phyloP scores from a whole-genome alignment of 129 eudicot genomes.

The Lonicera japonica region DNA sequence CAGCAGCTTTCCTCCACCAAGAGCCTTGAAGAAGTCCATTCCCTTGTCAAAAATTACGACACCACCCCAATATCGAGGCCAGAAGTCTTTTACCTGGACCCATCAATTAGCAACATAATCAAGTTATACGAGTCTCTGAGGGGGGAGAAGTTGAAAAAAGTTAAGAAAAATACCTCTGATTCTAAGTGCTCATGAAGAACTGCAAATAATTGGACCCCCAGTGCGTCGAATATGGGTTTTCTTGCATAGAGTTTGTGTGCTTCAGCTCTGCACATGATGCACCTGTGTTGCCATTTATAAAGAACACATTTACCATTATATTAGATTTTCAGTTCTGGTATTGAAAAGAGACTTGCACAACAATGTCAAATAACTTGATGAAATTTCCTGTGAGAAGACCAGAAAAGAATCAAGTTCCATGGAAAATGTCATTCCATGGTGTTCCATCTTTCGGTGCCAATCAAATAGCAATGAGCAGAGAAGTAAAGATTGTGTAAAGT shows the following conservation, averaged over 20 bases:
- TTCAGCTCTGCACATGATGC: slow-evolving; percentile 94
- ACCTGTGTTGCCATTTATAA: slow-evolving; percentile 36
- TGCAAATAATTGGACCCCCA: slow-evolving; percentile 59
- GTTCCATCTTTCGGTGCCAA: too few relatives aligned
- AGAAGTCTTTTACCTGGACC: slow-evolving; percentile 66
- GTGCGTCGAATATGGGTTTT: slow-evolving; percentile 77
- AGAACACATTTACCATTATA: too few relatives aligned
- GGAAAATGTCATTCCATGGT: too few relatives aligned
- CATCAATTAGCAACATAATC: slow-evolving; percentile 5
- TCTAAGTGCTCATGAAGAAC: slow-evolving; percentile 72
- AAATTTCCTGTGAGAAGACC: too few relatives aligned
- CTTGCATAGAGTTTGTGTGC: slow-evolving; percentile 82
- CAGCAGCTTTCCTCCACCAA: slow-evolving; percentile 76
- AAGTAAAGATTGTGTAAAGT: too few relatives aligned
- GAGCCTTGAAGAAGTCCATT: slow-evolving; percentile 67
- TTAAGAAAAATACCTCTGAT: slow-evolving; percentile 74
- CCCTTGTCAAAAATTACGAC: slow-evolving; percentile 60
- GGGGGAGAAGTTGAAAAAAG: slow-evolving; percentile 1
- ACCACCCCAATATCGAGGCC: slow-evolving; percentile 95
- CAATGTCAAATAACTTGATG: too few relatives aligned
- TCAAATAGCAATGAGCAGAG: too few relatives aligned
- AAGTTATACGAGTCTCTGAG: slow-evolving; percentile 1
- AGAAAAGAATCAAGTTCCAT: too few relatives aligned
- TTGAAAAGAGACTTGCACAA: too few relatives aligned
- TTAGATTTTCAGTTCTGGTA: too few relatives aligned